These are phyloP conservation scores for Camelina laxa DNA, from an alignment of 345 rosid genomes.

Conservation along the genomic window DNA sequence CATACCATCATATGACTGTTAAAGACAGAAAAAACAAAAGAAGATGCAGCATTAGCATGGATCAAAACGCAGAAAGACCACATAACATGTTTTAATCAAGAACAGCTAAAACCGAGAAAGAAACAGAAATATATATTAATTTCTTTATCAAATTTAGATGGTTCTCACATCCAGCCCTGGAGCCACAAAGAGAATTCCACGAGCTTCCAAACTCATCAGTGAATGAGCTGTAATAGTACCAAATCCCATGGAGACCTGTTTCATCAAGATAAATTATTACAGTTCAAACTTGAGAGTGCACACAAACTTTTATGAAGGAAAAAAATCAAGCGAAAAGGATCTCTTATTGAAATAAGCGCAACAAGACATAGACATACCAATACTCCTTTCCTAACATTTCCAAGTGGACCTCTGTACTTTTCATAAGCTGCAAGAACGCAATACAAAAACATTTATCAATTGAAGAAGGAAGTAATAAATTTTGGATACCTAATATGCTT, in stretches of 20 bases:
- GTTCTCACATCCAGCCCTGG: conserved; percentile 87
- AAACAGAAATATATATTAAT: not conserved
- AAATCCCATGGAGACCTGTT: conserved; percentile 92
- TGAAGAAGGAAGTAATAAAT: conserved; percentile 14
- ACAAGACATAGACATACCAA: conserved; percentile 60
- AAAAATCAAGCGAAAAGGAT: not conserved
- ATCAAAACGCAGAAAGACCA: conserved; percentile 7
- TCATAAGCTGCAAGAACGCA: conserved; percentile 64
- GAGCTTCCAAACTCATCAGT: conserved; percentile 89
- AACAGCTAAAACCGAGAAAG: not conserved
- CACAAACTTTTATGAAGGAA: not conserved
- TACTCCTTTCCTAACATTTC: conserved; percentile 98
- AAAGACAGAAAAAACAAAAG: conserved; percentile 26
- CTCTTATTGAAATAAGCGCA: not conserved
- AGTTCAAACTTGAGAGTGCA: not conserved
- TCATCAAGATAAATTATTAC: conserved; percentile 18
- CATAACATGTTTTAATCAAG: not conserved
- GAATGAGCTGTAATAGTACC: conserved; percentile 89
- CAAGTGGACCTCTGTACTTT: conserved; percentile 86
- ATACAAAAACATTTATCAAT: conserved; percentile 11
- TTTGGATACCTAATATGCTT: not conserved
- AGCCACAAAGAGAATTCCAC: conserved; percentile 82
- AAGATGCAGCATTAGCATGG: conserved; percentile 15
- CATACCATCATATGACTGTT: conserved; percentile 97
- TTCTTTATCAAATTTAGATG: conserved; percentile 18